These are phyloP conservation scores for Globisporangium sylvaticum DNA, from an alignment of 352 stramenopile genomes.

Conservation along the genomic window DNA sequence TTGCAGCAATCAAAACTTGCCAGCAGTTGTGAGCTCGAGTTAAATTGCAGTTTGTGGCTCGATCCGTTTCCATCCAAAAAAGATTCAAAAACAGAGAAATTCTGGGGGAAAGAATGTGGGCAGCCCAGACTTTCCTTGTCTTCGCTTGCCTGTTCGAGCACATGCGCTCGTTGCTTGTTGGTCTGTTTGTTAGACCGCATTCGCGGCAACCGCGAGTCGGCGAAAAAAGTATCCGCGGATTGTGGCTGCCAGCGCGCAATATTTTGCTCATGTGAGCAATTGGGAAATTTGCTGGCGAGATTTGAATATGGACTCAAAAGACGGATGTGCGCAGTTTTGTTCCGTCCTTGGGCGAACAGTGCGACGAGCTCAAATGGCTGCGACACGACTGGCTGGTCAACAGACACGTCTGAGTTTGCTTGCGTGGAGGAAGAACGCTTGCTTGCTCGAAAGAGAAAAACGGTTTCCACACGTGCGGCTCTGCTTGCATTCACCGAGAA, in stretches of 20 bases:
- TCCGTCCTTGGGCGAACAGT: neutral
- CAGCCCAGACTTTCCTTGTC: neutral
- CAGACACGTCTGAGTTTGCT: neutral
- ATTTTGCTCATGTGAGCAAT: neutral
- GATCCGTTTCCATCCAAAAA: neutral
- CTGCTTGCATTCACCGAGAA: neutral
- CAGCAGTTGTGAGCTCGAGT: neutral
- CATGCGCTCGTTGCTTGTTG: neutral
- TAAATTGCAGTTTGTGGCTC: neutral
- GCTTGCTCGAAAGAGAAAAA: neutral
- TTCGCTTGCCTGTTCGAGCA: neutral
- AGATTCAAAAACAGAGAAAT: neutral
- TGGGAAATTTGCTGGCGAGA: neutral
- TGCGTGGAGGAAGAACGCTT: neutral
- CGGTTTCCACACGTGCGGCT: neutral
- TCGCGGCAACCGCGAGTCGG: neutral
- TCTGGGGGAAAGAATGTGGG: neutral
- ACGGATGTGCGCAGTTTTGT: neutral
- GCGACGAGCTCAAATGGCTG: neutral
- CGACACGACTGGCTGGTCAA: neutral
- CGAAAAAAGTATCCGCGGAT: neutral
- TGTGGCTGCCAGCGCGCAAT: neutral
- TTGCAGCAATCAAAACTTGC: neutral
- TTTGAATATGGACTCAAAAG: neutral
- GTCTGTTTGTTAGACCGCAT: neutral